Base-by-base conservation (phyloP, 2,329 filamentous ascomycete genomes). In the Fusarium kyushuense region DNA sequence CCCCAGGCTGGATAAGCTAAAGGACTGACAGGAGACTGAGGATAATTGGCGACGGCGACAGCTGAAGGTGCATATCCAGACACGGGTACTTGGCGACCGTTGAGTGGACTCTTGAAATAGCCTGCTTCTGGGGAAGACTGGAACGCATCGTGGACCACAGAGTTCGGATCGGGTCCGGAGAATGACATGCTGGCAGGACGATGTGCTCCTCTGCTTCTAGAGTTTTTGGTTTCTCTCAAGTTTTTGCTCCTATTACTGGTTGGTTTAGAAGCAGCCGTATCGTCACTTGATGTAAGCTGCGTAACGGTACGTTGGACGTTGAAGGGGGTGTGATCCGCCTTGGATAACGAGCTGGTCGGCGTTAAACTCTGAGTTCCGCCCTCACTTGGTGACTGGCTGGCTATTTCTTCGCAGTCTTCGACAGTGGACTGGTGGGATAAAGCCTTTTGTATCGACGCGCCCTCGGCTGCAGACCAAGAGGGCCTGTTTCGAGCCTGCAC, bases 281-380 rank as follows among this genome's bases (percentile, higher is more conserved):
- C 53, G 23, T 61, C 58, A 41, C 38, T 64, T 19, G 60, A 32
- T 33, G 67, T 58, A 51, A 57, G 58, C 27, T 70, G 67, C 63
- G 67, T 70, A 70, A 70, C 67, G 49, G 48, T 52, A 32, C 61
- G 60, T 49, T 54, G 54, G 25, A 48, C 45, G 40, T 29, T 58
- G 12, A 58, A 63, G 42, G 51, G 38, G 40, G 58, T 48, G 42
- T 58, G 42, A 43, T 63, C 57, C 32, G 35, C 35, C 51, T 66
- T 69, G n/a, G 62, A 67, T 45, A 54, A 49, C 33, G 63, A 60
- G 42, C 58, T 67, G 8, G 67, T 64, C 14, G 67, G 57, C 14
- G 63, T 58, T 54, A 67, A 40, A 23, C 54, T 54, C 35, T 63
- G 66, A 54, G 62, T 36, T 13, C 48, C 56, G 43, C 36, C 43